Conservation (phyloP, 768 basidiomycete species). For the Kwoniella shandongensis region DNA sequence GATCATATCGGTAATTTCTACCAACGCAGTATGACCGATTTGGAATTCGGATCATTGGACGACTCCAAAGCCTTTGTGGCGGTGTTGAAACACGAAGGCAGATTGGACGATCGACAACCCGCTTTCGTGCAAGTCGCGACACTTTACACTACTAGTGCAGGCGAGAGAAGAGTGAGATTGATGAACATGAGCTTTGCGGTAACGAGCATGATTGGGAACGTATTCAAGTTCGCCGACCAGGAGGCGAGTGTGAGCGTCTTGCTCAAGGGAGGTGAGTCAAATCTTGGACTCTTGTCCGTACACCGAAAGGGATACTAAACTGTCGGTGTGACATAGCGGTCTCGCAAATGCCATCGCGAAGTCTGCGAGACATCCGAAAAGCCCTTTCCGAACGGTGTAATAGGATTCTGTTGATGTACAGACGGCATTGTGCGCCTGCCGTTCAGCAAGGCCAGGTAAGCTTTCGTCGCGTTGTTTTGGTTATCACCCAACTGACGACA, state of each 20-base stretch:
- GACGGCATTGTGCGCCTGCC: slow-evolving; percentile 80
- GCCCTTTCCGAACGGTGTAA: slow-evolving; percentile 80
- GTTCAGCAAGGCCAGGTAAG: slow-evolving; percentile 75
- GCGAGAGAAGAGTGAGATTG: slow-evolving; percentile 78
- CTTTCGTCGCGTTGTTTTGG: not conserved
- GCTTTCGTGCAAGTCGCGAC: slow-evolving; percentile 83
- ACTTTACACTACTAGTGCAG: slow-evolving; percentile 75
- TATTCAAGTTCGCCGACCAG: slow-evolving; percentile 88
- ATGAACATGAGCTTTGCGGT: slow-evolving; percentile 83
- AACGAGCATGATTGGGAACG: slow-evolving; percentile 78
- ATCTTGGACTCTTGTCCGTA: not conserved
- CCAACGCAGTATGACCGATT: slow-evolving; percentile 61
- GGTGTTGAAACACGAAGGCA: slow-evolving; percentile 68
- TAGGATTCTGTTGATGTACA: slow-evolving; percentile 76
- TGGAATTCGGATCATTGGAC: slow-evolving; percentile 76
- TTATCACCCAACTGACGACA: not conserved
- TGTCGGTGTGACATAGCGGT: slow-evolving; percentile 61
- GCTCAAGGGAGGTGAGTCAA: slow-evolving; percentile 69
- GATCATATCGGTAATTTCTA: slow-evolving; percentile 54
- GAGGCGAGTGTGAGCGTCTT: slow-evolving; percentile 75
- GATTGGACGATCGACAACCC: slow-evolving; percentile 68
- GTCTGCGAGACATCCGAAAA: slow-evolving; percentile 75
- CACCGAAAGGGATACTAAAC: not conserved
- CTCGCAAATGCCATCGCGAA: slow-evolving; percentile 61
- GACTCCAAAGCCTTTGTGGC: slow-evolving; percentile 77